These are phyloP conservation scores for Sporothrix humicola DNA, from an alignment of 2,329 filamentous ascomycete genomes.

Conservation along the genomic window DNA sequence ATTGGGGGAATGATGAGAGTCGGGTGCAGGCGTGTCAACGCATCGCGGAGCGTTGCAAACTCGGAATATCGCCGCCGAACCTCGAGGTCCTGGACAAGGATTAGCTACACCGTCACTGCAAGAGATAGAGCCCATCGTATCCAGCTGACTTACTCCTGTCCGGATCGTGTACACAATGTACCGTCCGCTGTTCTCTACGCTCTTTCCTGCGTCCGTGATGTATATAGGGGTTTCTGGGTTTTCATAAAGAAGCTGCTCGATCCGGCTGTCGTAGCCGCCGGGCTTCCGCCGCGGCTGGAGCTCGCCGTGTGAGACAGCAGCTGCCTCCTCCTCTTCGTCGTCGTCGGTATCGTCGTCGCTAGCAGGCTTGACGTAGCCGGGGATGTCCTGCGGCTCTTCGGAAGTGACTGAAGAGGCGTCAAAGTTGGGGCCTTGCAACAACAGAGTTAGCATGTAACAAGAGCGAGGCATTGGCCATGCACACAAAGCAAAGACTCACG, in stretches of 20 bases:
- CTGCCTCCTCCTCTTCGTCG: slow-evolving; percentile 42
- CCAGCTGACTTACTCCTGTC: slow-evolving; percentile 70
- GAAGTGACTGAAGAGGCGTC: slow-evolving; percentile 72
- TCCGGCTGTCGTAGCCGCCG: slow-evolving; percentile 89
- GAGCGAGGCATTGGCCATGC: slow-evolving; percentile 8
- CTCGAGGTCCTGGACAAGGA: slow-evolving; percentile 75
- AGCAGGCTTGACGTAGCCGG: slow-evolving; percentile 40
- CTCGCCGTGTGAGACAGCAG: slow-evolving; percentile 48
- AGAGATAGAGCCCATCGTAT: neutral
- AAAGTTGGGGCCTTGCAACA: slow-evolving; percentile 58
- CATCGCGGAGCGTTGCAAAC: slow-evolving; percentile 88
- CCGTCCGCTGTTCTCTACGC: slow-evolving; percentile 84
- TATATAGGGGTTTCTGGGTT: slow-evolving; percentile 87
- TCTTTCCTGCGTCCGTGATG: slow-evolving; percentile 96
- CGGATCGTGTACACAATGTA: slow-evolving; percentile 98
- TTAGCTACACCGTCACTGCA: neutral
- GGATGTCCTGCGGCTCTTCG: slow-evolving; percentile 61
- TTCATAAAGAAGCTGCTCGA: slow-evolving; percentile 97
- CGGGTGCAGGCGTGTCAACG: slow-evolving; percentile 88
- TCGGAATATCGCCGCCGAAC: slow-evolving; percentile 95
- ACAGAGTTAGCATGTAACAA: slow-evolving; percentile 22
- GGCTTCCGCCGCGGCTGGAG: slow-evolving; percentile 69
- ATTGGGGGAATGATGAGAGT: slow-evolving; percentile 96
- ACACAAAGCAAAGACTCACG: slow-evolving; percentile 49
- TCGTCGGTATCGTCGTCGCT: slow-evolving; percentile 56